Evolutionary conservation across 495 filamentous ascomycete genomes (phyloP).

Genomic region (Echria macrotheca): DNA sequence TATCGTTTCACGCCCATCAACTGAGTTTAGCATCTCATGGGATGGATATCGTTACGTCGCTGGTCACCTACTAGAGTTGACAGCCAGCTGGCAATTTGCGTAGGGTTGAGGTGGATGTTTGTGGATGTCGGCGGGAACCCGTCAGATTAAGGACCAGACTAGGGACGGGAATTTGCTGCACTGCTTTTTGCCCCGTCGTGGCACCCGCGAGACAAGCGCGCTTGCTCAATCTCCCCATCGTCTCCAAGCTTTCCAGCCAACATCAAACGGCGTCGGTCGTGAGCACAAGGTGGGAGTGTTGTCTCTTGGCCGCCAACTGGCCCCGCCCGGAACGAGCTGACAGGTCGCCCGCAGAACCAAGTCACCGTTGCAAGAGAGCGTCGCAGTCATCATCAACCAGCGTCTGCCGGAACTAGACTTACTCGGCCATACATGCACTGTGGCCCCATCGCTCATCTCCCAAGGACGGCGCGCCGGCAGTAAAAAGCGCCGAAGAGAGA

Average conservation of each 20-base stretch:
- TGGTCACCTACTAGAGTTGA: no score
- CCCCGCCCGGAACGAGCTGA: not conserved
- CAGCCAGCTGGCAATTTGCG: slow-evolving; percentile 16
- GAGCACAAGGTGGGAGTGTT: no score
- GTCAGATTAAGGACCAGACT: slow-evolving; percentile 21
- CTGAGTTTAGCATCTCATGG: no score
- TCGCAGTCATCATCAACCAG: not conserved
- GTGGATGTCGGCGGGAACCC: slow-evolving; percentile 11
- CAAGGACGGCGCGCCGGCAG: slow-evolving; percentile 4
- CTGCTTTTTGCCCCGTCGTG: not conserved
- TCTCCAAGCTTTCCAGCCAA: not conserved
- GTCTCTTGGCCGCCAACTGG: not conserved
- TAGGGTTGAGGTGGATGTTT: slow-evolving; percentile 16
- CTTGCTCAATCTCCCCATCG: not conserved
- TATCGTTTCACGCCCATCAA: no score
- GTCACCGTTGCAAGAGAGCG: not conserved
- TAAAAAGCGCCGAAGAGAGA: slow-evolving; percentile 2
- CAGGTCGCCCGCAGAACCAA: no score
- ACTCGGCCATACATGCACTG: not conserved
- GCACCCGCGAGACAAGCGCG: slow-evolving; percentile 4
- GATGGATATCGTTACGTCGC: not conserved
- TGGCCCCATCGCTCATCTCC: not conserved
- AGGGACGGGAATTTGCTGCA: not conserved
- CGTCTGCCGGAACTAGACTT: not conserved
- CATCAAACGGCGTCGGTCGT: not conserved